Evolutionary conservation across 805 yeast species (phyloP), one percentile per base, ranked within the genome.

Genomic region (Lachancea cidri): DNA sequence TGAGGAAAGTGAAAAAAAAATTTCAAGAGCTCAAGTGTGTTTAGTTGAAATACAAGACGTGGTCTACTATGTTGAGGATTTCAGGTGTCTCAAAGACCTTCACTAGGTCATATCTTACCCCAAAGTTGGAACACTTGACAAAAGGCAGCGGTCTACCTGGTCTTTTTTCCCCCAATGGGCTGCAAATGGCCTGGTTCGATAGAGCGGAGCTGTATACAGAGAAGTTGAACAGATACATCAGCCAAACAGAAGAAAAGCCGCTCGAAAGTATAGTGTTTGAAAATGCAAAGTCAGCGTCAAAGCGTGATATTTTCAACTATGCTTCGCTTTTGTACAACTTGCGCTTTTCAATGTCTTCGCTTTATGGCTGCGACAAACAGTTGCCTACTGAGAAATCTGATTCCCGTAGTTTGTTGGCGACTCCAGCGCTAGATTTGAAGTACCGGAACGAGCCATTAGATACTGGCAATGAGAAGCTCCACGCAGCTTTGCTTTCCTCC

Each of bases 181-280:
- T 78, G n/a, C 54, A 71, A 11, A 73, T 68, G 43, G 71, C 75
- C 3, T 79, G 81, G 76, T 69, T 62, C 46, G 63, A 68, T 17
- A 69, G 78, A 50, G 65, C 71, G 3, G 58, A 61, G 3, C 25
- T 45, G 6, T 68, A 70, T 38, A 62, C 70, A 4, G 62, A 59
- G 3, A 65, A 65, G 17, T 58, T 78, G 40, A 73, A 74, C 52
- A 53, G 55, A 15, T 49, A 50, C 33, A 54, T 58, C n/a, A 44
- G 50, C 38, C 48, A 49, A 4, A 36, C 49, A 7, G 54, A 58
- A 9, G 50, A 60, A n/a, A 47, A 51, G 29, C 52, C 60, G 3
- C 35, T 49, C 13, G 54, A 55, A 33, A 38, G 50, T 8, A 38
- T 65, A 7, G 53, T 66, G 8, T 33, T 50, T 15, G 58, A 58